Evolutionary conservation across 139 green algal species (phyloP).

Genomic region (Dunaliella primolecta): DNA sequence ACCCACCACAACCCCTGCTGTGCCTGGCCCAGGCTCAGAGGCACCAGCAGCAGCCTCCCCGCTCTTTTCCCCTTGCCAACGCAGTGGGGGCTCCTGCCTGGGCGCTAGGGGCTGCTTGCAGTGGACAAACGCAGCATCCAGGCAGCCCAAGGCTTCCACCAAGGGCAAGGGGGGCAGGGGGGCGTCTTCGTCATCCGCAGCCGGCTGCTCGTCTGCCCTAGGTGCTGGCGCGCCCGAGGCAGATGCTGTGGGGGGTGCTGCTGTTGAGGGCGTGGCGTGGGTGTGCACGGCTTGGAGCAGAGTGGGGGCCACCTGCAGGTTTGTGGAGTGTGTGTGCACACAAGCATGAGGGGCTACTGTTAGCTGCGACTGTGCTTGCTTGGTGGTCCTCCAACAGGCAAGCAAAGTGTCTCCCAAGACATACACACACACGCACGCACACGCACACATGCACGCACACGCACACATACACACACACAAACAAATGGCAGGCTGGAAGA

Average conservation of each 20-base stretch:
- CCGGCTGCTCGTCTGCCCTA: too few species aligned
- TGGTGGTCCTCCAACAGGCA: neutral
- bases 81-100: neutral
- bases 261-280: neutral
- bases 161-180: slow-evolving; percentile 17
- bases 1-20: neutral
- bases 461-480: neutral
- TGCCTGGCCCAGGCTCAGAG: too few species aligned
- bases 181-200: neutral
- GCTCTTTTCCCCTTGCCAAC: neutral
- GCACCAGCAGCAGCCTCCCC: too few species aligned
- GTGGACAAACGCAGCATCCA: slow-evolving; percentile 10
- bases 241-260: neutral
- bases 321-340: neutral
- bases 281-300: slow-evolving; percentile 18
- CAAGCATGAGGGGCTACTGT: neutral
- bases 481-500: neutral
- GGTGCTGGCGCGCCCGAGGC: neutral
- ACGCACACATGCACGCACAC: neutral
- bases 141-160: slow-evolving; percentile 14
- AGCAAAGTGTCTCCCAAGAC: neutral
- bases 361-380: neutral
- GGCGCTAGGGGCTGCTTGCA: neutral
- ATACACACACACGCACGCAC: neutral
- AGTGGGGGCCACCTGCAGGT: slow-evolving; percentile 1